Conservation (phyloP, 2,329 filamentous ascomycete species). For the Raffaelea arxii region DNA sequence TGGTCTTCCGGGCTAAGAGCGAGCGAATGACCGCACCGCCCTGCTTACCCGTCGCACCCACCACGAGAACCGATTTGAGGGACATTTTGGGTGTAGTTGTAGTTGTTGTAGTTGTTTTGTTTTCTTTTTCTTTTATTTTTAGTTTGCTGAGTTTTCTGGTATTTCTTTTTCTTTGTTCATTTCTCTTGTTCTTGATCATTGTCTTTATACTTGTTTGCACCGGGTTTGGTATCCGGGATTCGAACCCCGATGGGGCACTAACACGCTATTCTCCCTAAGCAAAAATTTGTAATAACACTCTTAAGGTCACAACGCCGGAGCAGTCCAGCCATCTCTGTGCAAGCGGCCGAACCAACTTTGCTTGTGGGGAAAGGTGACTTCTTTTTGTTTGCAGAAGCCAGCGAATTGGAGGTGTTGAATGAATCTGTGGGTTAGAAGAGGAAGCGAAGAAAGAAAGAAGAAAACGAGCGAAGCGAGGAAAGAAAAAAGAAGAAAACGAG, state of each 20-base stretch:
- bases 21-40: slow-evolving; percentile 10
- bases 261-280: too few species aligned
- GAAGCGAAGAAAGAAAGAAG: not conserved
- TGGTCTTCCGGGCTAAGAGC: slow-evolving; percentile 5
- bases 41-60: slow-evolving; percentile 13
- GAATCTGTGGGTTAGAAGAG: slow-evolving; percentile 37
- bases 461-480: too few species aligned
- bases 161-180: too few species aligned
- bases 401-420: slow-evolving; percentile 59
- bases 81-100: not conserved
- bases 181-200: not conserved
- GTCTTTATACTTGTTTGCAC: too few species aligned
- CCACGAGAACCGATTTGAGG: slow-evolving; percentile 8
- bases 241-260: too few species aligned
- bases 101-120: not conserved
- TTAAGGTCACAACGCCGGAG: slow-evolving; percentile 44
- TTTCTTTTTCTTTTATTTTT: not conserved
- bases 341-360: slow-evolving; percentile 80
- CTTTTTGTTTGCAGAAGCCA: slow-evolving; percentile 80
- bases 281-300: too few species aligned
- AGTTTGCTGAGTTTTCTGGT: too few species aligned
- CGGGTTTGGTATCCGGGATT: too few species aligned
- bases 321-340: slow-evolving; percentile 69
- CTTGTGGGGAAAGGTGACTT: slow-evolving; percentile 85
- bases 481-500: too few species aligned